Percentiles rank a stretch among this genome's conserved stretches.
Conservation (phyloP, 2,329 filamentous ascomycete species). For the Mollisia scopiformis region DNA sequence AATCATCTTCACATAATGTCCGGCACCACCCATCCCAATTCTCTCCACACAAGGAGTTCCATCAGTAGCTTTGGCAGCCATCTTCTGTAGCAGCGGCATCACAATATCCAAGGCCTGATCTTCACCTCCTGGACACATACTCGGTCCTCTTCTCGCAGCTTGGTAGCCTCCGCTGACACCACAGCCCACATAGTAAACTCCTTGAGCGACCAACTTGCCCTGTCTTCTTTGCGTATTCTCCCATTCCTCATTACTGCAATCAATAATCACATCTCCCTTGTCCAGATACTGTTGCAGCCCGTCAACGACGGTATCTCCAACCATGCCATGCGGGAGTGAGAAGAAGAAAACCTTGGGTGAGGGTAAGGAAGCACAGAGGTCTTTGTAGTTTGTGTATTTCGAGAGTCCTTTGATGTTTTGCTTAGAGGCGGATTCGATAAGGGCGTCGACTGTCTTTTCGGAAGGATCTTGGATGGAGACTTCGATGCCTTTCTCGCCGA, state of each 20-base stretch:
- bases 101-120: conserved; percentile 57
- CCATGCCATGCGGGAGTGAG: conserved; percentile 51
- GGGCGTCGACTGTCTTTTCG: conserved; percentile 43
- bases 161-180: conserved; percentile 74
- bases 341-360: conserved; percentile 55
- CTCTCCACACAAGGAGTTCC: conserved; percentile 62
- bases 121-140: conserved; percentile 68
- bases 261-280: conserved; percentile 67
- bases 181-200: conserved; percentile 68
- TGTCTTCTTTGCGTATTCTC: conserved; percentile 66
- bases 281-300: conserved; percentile 50
- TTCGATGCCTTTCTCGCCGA: conserved; percentile 57
- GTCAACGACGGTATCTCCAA: conserved; percentile 43
- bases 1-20: conserved; percentile 77
- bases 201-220: conserved; percentile 54
- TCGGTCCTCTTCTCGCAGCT: conserved; percentile 65
- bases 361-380: conserved; percentile 51
- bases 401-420: conserved; percentile 34
- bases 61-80: conserved; percentile 64
- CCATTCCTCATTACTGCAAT: conserved; percentile 71
- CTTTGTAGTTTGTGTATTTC: conserved; percentile 47
- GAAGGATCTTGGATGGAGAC: conserved; percentile 60
- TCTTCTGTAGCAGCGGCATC: conserved; percentile 61
- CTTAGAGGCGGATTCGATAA: conserved; percentile 39
- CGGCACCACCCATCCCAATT: conserved; percentile 64